phyloP scores from a whole-genome alignment of 148 eudicot species.

The Arbutus unedo region DNA sequence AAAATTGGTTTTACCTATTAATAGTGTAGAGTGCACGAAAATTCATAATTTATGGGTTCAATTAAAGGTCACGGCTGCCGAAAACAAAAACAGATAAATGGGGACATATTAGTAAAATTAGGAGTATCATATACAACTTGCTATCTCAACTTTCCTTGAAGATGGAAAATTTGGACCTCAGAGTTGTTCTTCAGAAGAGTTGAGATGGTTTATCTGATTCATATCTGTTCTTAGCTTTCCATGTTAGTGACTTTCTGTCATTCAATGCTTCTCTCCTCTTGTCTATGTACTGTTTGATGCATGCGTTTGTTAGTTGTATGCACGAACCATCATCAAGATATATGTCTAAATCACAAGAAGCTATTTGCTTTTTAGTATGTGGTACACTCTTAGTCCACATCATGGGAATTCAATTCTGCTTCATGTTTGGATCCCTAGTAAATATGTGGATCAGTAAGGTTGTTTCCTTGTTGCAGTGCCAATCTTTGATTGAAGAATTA shows the following conservation, averaged over 20 bases:
- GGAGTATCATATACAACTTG: neutral
- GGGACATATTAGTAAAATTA: neutral
- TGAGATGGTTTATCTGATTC: neutral
- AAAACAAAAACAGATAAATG: neutral
- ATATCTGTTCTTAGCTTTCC: neutral
- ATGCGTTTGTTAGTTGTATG: neutral
- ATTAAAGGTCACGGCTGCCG: neutral
- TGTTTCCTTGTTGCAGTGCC: constrained; percentile 61
- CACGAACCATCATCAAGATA: neutral
- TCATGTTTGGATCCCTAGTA: neutral
- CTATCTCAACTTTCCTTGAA: neutral
- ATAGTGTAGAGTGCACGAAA: neutral
- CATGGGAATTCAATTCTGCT: neutral
- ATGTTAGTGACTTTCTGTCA: neutral
- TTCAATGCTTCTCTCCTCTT: neutral
- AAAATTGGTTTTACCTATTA: neutral
- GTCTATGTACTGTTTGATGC: neutral
- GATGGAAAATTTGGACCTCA: neutral
- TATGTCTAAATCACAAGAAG: neutral
- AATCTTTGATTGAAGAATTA: constrained; percentile 82
- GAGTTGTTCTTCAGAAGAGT: neutral
- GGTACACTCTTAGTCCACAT: neutral
- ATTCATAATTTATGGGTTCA: neutral
- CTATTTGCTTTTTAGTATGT: neutral
- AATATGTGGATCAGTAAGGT: constrained; percentile 7